Conservation (phyloP, 805 yeast species). For the Lipomyces lipofer region DNA sequence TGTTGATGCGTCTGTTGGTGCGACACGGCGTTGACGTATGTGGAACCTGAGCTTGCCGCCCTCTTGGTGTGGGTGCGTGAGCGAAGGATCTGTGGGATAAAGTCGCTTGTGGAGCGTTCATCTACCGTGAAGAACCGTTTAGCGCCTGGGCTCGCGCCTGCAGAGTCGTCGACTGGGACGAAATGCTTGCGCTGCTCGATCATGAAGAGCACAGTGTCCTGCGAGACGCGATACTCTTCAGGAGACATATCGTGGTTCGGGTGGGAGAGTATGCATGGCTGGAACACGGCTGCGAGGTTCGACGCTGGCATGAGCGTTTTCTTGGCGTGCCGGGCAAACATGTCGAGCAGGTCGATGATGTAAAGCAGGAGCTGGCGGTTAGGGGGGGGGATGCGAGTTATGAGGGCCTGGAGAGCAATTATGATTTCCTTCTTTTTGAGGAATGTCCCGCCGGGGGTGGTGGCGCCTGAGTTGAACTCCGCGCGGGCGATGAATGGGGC, state of each 20-base stretch:
- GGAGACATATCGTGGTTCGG: conserved; percentile 92
- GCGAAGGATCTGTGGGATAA: no score
- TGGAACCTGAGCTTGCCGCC: conserved; percentile 13
- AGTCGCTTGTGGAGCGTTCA: conserved; percentile 1
- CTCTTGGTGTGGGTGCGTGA: no score
- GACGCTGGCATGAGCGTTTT: conserved; percentile 88
- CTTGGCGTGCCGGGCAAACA: conserved; percentile 76
- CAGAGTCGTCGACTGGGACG: background rate
- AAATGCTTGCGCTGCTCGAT: conserved; percentile 72
- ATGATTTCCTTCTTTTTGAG: conserved; percentile 51
- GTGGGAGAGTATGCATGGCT: conserved; percentile 92
- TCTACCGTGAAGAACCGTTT: background rate
- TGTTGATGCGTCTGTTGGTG: conserved; percentile 1
- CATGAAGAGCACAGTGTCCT: conserved; percentile 82
- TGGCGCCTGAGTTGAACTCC: background rate
- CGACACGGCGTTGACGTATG: background rate
- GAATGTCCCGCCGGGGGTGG: conserved; percentile 26
- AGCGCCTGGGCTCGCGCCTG: background rate
- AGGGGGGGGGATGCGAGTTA: conserved; percentile 69
- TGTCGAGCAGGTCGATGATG: conserved; percentile 78
- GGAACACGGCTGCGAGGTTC: conserved; percentile 93
- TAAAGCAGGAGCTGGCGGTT: conserved; percentile 82
- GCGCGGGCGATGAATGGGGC: conserved; percentile 52
- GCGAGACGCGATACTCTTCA: conserved; percentile 83
- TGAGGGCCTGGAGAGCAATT: conserved; percentile 66